Evolutionary conservation across 169 alveolate species (phyloP).

Genomic region (Cryptosporidium felis): DNA sequence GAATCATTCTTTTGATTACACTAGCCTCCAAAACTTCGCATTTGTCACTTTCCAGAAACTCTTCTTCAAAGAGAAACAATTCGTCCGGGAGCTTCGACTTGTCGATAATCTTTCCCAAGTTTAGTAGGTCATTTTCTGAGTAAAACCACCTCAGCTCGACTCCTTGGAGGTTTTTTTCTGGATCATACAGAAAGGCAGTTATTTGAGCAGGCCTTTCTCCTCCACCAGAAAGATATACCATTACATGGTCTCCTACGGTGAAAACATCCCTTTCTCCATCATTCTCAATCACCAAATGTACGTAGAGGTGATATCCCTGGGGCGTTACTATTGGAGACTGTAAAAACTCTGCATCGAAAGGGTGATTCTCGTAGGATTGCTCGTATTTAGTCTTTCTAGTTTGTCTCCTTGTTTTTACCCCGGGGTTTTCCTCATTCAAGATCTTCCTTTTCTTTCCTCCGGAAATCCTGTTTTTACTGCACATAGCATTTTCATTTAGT

Average conservation of each 20-base stretch:
- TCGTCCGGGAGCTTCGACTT: constrained; percentile 31
- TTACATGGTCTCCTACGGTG: constrained; percentile 60
- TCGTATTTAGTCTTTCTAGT: no score
- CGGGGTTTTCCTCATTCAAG: no score
- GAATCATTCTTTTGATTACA: constrained; percentile 63
- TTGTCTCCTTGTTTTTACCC: no score
- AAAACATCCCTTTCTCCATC: constrained; percentile 5
- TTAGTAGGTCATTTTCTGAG: constrained; percentile 37
- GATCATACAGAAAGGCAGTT: constrained; percentile 64
- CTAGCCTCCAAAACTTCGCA: constrained; percentile 52
- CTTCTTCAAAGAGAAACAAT: constrained; percentile 43
- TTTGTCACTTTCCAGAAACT: constrained; percentile 53
- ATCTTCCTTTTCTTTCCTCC: no score
- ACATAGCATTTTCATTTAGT: no score
- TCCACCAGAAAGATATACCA: constrained; percentile 60
- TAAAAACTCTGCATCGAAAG: neutral
- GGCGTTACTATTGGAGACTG: constrained; percentile 54
- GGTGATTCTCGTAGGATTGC: no score
- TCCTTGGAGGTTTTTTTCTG: constrained; percentile 45
- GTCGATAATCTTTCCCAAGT: constrained; percentile 42
- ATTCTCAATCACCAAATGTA: constrained; percentile 23
- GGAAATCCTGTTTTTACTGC: no score
- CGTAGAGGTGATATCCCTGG: constrained; percentile 59
- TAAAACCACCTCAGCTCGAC: constrained; percentile 71
- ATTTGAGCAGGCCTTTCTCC: constrained; percentile 71